These are phyloP conservation scores for Saccharomycopsis schoenii DNA, from an alignment of 805 yeast genomes.

Conservation along the genomic window DNA sequence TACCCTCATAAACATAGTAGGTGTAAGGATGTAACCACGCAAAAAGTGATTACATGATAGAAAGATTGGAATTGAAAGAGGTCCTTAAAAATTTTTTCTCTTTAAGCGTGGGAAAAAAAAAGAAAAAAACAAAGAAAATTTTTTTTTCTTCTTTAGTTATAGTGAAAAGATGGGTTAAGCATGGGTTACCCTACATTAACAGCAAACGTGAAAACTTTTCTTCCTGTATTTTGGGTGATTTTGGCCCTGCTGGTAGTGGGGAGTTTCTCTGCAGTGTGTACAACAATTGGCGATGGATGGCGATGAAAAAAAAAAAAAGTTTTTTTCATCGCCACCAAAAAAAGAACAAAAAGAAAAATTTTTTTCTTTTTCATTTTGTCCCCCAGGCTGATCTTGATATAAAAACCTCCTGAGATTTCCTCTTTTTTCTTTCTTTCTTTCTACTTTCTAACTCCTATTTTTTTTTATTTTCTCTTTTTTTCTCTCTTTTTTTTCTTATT, in stretches of 20 bases:
- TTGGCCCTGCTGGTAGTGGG: neutral
- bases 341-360: neutral
- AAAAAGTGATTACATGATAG: neutral
- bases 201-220: neutral
- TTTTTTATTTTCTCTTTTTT: constrained; percentile 11
- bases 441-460: neutral
- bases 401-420: neutral
- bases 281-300: neutral
- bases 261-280: neutral
- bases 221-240: neutral
- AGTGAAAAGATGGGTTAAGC: neutral
- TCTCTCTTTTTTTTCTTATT: constrained; percentile 10
- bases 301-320: constrained; percentile 3
- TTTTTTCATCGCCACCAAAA: neutral
- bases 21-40: neutral
- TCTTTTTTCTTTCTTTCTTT: constrained; percentile 6
- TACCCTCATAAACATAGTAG: neutral
- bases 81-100: neutral
- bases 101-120: neutral
- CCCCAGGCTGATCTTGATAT: neutral
- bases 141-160: neutral
- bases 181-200: neutral
- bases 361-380: neutral
- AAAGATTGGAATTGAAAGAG: neutral
- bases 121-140: neutral